Evolutionary conservation across 768 basidiomycete genomes (phyloP), one percentile per base, ranked within the genome.

Genomic region (Xerocomellus chrysenteron): DNA sequence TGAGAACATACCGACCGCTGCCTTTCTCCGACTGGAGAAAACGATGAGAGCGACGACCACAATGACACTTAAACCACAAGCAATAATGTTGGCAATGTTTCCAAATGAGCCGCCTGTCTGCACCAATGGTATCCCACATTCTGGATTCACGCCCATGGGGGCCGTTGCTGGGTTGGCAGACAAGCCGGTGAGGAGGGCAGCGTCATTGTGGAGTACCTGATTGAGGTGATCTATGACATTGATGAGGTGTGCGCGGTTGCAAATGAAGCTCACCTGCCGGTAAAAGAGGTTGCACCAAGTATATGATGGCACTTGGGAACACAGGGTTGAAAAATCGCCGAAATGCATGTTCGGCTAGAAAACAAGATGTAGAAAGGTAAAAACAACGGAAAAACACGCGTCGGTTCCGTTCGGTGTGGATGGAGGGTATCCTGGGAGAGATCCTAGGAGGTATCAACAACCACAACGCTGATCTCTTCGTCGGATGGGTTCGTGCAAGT

Each of bases 221-320:
- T 69, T 62, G 68, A 60, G 59, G 68, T 67, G 45, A 76, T 63
- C 52, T 56, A 58, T 57, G 47, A 52, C 42, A 39, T 45, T 47
- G 50, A 45, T 52, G 49, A 45, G 16, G 28, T 30, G n/a, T 17
- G 14, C n/a, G 43, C 35, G 37, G 63, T 26, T 55, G 56, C 52
- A 54, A 35, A 56, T 55, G 28, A 64, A 50, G 66, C 76, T 62
- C 21, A 93, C 86, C 79, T 96, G 93, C 57, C 83, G 82, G 75
- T 94, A 94, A 76, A 96, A 95, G 63, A 97, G 86, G 69, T 97
- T 97, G 75, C 95, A 98, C 84, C 92, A 90, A 0, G 94, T 84
- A 67, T 96, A 89, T 45, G 88, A 90, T 2, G 92, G 91, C 10
- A 82, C 81, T 42, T 82, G 73, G 41, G 77, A 74, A 71, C 92